Evolutionary conservation across 257 asterid genomes (phyloP).

Genomic region (Penstemon eatonii): DNA sequence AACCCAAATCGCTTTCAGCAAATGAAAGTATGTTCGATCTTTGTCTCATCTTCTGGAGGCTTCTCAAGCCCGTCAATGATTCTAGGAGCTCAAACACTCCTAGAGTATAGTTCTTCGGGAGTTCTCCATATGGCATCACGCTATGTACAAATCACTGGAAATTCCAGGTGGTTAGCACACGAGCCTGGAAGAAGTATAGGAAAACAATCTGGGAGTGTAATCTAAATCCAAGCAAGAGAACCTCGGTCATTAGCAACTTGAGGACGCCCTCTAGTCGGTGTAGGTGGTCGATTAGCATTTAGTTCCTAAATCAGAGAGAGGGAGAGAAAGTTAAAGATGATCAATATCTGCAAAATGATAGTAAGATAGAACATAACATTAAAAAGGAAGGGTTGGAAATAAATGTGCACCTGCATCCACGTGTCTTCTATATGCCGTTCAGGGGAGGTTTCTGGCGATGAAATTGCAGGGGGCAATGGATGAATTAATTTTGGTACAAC

Average conservation of each 20-base stretch:
- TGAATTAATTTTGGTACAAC: constrained; percentile 97
- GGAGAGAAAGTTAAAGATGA: neutral
- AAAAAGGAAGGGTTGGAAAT: constrained; percentile 5
- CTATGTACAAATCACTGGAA: constrained; percentile 75
- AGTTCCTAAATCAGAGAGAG: constrained; percentile 58
- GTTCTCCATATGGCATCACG: constrained; percentile 40
- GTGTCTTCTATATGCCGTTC: constrained; percentile 89
- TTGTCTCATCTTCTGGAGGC: constrained; percentile 26
- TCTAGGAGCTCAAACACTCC: constrained; percentile 27
- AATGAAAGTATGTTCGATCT: constrained; percentile 13
- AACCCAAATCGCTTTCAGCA: constrained; percentile 33
- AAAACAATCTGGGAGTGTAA: constrained; percentile 40
- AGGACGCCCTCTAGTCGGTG: constrained; percentile 99
- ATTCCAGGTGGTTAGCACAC: constrained; percentile 53
- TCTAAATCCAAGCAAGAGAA: constrained; percentile 86
- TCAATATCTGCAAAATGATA: constrained; percentile 11
- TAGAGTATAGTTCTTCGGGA: constrained; percentile 17
- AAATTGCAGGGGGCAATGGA: constrained; percentile 94
- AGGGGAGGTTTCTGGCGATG: constrained; percentile 92
- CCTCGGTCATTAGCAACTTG: constrained; percentile 92
- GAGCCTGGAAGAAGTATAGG: constrained; percentile 40
- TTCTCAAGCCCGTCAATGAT: constrained; percentile 19
- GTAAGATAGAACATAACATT: neutral
- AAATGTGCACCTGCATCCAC: constrained; percentile 93
- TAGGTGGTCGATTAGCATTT: constrained; percentile 94